Percentiles rank a stretch among this genome's conserved stretches.
Evolutionary conservation across 1,284 basidiomycete genomes (phyloP).

Genomic region (Fomitopsis pinicola): DNA sequence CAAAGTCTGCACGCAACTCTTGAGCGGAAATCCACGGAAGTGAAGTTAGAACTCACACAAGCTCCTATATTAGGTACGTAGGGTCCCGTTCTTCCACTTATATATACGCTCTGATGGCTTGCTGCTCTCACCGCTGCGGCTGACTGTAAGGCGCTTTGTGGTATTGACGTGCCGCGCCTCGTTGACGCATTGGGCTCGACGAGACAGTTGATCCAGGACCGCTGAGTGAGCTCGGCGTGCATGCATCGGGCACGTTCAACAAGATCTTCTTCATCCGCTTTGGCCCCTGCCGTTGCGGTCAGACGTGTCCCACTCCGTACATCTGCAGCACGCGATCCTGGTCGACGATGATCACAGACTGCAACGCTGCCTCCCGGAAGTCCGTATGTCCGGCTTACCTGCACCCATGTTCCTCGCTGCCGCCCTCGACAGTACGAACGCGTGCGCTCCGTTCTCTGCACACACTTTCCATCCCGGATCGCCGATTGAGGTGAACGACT

Average conservation of each 20-base stretch:
- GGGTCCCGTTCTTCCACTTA: no score
- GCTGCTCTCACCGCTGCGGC: not conserved
- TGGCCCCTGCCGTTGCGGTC: not conserved
- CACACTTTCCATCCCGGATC: not conserved
- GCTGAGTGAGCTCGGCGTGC: not conserved
- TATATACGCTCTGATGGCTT: not conserved
- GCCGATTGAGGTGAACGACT: not conserved
- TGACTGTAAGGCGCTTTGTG: not conserved
- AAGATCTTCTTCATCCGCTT: not conserved
- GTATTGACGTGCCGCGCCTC: not conserved
- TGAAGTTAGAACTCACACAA: no score
- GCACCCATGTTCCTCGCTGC: not conserved
- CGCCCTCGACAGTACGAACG: not conserved
- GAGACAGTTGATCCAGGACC: not conserved
- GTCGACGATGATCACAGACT: not conserved
- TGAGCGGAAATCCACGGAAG: no score
- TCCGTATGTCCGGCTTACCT: not conserved
- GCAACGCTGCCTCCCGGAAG: not conserved
- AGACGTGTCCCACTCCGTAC: not conserved
- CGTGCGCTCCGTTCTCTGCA: not conserved
- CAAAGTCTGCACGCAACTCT: no score
- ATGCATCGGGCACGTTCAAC: not conserved
- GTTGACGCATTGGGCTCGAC: not conserved
- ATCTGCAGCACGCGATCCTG: not conserved
- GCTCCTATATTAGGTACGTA: no score